Evolutionary conservation across 306 rosid species (phyloP).

Genomic region (Begonia loranthoides): DNA sequence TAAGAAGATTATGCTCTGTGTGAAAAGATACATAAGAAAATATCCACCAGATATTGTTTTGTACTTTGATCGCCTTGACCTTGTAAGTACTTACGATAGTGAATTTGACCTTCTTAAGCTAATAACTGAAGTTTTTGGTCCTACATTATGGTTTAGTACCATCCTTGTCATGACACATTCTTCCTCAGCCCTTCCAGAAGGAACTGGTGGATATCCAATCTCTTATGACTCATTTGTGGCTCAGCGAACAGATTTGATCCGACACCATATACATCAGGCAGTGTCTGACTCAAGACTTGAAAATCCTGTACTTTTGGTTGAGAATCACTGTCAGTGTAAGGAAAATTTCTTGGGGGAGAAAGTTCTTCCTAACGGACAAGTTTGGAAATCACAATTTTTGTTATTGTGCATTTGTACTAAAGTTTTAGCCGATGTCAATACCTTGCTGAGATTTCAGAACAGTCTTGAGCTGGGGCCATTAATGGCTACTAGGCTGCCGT

Average conservation of each 20-base stretch:
- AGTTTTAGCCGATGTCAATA: slow-evolving; percentile 67
- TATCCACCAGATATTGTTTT: slow-evolving; percentile 86
- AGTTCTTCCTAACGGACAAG: slow-evolving; percentile 92
- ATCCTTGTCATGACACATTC: slow-evolving; percentile 89
- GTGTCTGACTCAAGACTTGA: slow-evolving; percentile 74
- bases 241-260: slow-evolving; percentile 46
- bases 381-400: slow-evolving; percentile 81
- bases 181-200: slow-evolving; percentile 71
- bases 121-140: slow-evolving; percentile 72
- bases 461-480: slow-evolving; percentile 67
- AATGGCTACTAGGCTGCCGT: slow-evolving; percentile 44
- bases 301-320: slow-evolving; percentile 78
- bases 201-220: slow-evolving; percentile 50
- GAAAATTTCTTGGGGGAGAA: slow-evolving; percentile 62
- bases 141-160: slow-evolving; percentile 87
- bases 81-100: slow-evolving; percentile 15
- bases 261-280: slow-evolving; percentile 72
- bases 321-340: slow-evolving; percentile 79
- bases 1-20: slow-evolving; percentile 64
- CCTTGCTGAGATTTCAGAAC: slow-evolving; percentile 62
- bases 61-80: slow-evolving; percentile 84
- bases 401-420: slow-evolving; percentile 72
- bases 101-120: slow-evolving; percentile 56
- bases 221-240: slow-evolving; percentile 53
- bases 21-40: slow-evolving; percentile 68